A percentile compares a stretch with the other conserved stretches of the same genome.
phyloP scores from a whole-genome alignment of 352 stramenopile genomes.

The Ophiocytium majus region DNA sequence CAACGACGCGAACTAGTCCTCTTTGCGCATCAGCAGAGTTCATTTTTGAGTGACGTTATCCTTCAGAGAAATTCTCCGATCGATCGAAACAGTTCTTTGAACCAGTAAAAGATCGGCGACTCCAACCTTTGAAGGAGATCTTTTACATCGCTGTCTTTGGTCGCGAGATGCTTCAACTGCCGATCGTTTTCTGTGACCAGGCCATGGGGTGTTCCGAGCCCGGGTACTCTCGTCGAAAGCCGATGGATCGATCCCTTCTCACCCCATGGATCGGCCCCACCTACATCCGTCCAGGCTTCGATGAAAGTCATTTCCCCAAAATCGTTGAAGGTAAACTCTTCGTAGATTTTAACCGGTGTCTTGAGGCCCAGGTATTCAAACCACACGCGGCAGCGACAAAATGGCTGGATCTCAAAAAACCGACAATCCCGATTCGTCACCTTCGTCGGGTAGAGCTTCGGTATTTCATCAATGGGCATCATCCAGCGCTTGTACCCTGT shows the following conservation, averaged over 20 bases:
- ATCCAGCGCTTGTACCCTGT: conserved; percentile 8
- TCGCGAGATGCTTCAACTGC: background rate
- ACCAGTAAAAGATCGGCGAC: background rate
- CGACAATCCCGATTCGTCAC: background rate
- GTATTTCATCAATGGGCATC: background rate
- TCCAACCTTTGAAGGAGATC: background rate
- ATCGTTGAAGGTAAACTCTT: conserved; percentile 12
- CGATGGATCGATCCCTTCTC: background rate
- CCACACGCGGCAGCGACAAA: background rate
- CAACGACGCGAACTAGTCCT: no score
- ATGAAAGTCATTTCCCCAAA: conserved; percentile 6
- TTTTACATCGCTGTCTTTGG: background rate
- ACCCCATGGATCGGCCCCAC: background rate
- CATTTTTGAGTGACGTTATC: no score
- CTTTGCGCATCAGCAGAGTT: no score
- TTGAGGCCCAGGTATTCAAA: conserved; percentile 2
- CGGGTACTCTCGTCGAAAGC: background rate
- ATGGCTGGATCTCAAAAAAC: background rate
- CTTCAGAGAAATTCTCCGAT: background rate
- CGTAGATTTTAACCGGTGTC: background rate
- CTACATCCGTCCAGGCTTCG: conserved; percentile 4
- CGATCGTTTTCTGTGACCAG: background rate
- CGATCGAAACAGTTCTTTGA: background rate
- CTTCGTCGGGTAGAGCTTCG: background rate
- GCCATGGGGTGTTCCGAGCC: background rate